These are phyloP conservation scores for Sungouiozyma intestinalis DNA, from an alignment of 805 yeast species.

Conservation along the genomic window DNA sequence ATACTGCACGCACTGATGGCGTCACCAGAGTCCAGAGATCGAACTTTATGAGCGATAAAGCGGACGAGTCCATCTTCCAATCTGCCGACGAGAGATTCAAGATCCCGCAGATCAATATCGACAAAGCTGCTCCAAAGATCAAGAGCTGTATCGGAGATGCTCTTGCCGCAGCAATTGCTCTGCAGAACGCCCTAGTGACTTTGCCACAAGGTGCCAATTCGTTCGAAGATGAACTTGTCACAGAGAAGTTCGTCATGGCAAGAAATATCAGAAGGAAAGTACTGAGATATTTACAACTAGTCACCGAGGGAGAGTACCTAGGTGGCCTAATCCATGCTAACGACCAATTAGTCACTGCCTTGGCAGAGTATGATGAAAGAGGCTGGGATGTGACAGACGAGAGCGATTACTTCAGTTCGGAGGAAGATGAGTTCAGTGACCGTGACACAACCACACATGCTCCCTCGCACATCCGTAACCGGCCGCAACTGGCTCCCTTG, in stretches of 20 bases:
- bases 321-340: conserved; percentile 86
- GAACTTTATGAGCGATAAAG: conserved; percentile 43
- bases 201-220: conserved; percentile 42
- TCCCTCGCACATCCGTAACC: neutral
- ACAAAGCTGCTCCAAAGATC: conserved; percentile 65
- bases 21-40: neutral
- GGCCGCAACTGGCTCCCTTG: neutral
- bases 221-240: conserved; percentile 50
- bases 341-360: conserved; percentile 72
- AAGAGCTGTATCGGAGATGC: conserved; percentile 61
- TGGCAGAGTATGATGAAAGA: conserved; percentile 56
- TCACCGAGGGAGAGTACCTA: conserved; percentile 73
- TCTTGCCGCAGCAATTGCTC: conserved; percentile 58
- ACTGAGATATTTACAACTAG: conserved; percentile 70
- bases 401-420: conserved; percentile 12
- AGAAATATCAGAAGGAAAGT: conserved; percentile 67
- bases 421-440: neutral
- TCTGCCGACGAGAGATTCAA: conserved; percentile 15
- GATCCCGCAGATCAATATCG: conserved; percentile 60
- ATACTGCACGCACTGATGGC: neutral
- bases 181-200: conserved; percentile 48
- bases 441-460: conserved; percentile 2
- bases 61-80: conserved; percentile 34
- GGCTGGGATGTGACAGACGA: conserved; percentile 36
- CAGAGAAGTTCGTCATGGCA: conserved; percentile 63